A percentile compares a stretch with the other conserved stretches of the same genome.
phyloP scores from a whole-genome alignment of 2,329 filamentous ascomycete genomes.

The Pseudocercospora musae region DNA sequence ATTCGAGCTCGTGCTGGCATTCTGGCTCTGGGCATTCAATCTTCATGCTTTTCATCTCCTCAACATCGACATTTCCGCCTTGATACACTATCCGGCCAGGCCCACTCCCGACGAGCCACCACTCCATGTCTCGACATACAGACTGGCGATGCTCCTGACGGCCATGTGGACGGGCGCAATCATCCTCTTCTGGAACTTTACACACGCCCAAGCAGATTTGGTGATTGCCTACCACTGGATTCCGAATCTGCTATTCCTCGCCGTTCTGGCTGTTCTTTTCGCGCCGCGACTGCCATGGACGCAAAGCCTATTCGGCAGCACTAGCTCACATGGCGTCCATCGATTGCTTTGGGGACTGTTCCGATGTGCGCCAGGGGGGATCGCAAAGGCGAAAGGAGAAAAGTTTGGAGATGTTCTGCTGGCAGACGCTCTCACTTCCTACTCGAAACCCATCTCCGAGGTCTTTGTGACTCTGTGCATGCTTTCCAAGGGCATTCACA shows the following conservation, averaged over 20 bases:
- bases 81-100: constrained; percentile 82
- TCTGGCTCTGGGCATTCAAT: constrained; percentile 94
- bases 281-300: constrained; percentile 48
- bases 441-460: constrained; percentile 87
- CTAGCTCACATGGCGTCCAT: constrained; percentile 58
- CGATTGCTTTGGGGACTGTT: constrained; percentile 73
- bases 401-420: constrained; percentile 94
- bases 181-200: constrained; percentile 77
- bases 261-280: constrained; percentile 66
- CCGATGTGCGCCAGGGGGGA: constrained; percentile 76
- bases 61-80: constrained; percentile 62
- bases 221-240: constrained; percentile 80
- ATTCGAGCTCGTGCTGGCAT: constrained; percentile 77
- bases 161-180: constrained; percentile 69
- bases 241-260: constrained; percentile 74
- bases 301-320: constrained; percentile 15
- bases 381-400: constrained; percentile 81
- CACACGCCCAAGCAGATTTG: constrained; percentile 62
- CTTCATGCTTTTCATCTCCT: constrained; percentile 77
- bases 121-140: constrained; percentile 78
- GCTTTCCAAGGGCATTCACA: constrained; percentile 68
- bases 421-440: constrained; percentile 91
- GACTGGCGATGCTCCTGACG: constrained; percentile 74
- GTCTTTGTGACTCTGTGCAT: constrained; percentile 87
- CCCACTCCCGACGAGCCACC: constrained; percentile 65